Percentiles rank a stretch among this genome's conserved stretches.
phyloP scores from a whole-genome alignment of 2,329 filamentous ascomycete genomes.

The Lachnellula cervina region DNA sequence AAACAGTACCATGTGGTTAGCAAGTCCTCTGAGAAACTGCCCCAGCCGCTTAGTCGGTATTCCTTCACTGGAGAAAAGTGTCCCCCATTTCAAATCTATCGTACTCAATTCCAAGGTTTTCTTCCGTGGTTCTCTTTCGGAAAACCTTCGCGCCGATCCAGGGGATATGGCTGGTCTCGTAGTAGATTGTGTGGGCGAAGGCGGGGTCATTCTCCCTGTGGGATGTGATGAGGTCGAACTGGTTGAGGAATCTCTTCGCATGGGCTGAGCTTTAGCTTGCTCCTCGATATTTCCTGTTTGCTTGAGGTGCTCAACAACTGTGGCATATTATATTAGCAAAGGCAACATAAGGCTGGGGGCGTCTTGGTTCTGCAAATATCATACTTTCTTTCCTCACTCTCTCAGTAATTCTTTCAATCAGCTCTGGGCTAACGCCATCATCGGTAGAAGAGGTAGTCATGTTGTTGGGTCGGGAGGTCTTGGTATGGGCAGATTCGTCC shows the following conservation, averaged over 20 bases:
- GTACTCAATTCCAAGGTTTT: constrained; percentile 46
- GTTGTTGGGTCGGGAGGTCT: constrained; percentile 17
- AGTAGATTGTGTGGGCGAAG: constrained; percentile 40
- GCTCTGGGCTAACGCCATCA: constrained; percentile 51
- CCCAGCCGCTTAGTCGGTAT: constrained; percentile 63
- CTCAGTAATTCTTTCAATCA: constrained; percentile 45
- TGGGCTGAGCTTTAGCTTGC: constrained; percentile 23
- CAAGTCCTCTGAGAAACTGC: constrained; percentile 69
- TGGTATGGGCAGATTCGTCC: constrained; percentile 12
- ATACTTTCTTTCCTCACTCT: constrained; percentile 49
- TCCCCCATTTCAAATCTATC: constrained; percentile 71
- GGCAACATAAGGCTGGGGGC: constrained; percentile 7
- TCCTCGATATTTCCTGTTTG: constrained; percentile 29
- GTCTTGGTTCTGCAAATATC: constrained; percentile 26
- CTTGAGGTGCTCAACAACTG: constrained; percentile 33
- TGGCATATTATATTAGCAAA: constrained; percentile 11
- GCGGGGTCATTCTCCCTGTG: constrained; percentile 46
- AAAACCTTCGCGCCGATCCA: constrained; percentile 27
- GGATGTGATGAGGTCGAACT: constrained; percentile 41
- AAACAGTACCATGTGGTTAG: constrained; percentile 63
- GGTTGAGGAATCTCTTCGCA: constrained; percentile 38
- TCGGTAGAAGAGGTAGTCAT: constrained; percentile 16
- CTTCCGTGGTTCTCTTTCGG: constrained; percentile 16
- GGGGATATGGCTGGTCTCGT: constrained; percentile 29
- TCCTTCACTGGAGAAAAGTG: constrained; percentile 64